These are phyloP conservation scores for Aspergillus nanangensis DNA, from an alignment of 495 filamentous ascomycete species.

Conservation along the genomic window DNA sequence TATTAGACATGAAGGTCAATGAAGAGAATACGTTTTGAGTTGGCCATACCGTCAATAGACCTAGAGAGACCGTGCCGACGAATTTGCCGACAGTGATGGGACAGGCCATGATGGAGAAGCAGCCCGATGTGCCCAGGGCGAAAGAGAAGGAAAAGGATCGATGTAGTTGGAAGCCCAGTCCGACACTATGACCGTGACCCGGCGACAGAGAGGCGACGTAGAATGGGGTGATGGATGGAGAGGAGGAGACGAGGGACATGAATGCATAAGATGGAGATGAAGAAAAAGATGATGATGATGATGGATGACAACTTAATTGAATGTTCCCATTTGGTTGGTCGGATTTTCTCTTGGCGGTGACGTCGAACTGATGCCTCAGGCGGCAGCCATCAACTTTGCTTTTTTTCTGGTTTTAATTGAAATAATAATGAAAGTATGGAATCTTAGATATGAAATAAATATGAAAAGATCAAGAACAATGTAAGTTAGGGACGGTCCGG, in stretches of 20 bases:
- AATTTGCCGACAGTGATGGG: constrained; percentile 77
- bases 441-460: too few species aligned
- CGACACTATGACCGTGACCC: neutral
- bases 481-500: too few species aligned
- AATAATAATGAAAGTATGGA: too few species aligned
- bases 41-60: constrained; percentile 72
- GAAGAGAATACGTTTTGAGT: constrained; percentile 4
- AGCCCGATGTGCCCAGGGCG: neutral
- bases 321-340: too few species aligned
- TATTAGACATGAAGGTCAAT: neutral
- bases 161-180: neutral
- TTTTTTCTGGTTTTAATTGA: too few species aligned
- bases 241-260: neutral
- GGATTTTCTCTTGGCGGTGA: too few species aligned
- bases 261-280: neutral
- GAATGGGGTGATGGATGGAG: neutral
- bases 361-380: too few species aligned
- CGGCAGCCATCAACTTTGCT: too few species aligned
- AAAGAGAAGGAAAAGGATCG: neutral
- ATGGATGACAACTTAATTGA: neutral
- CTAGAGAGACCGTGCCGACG: constrained; percentile 81
- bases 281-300: neutral
- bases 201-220: too few species aligned
- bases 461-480: too few species aligned
- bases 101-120: constrained; percentile 54